Base-by-base conservation (phyloP, 495 filamentous ascomycete genomes). In the Daldinia decipiens region DNA sequence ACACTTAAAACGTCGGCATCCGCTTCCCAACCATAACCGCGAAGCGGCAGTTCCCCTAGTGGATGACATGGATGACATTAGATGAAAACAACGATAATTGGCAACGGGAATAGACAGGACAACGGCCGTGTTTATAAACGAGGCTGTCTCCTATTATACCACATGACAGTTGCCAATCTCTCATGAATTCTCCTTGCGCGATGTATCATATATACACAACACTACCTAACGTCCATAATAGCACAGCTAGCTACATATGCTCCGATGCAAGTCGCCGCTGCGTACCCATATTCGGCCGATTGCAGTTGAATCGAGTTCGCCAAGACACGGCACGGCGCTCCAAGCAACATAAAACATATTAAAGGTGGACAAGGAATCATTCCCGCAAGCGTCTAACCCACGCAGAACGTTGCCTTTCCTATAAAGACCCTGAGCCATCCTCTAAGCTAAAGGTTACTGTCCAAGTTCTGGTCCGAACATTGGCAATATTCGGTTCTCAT, bases 281-380 rank as follows among this genome's bases (percentile, higher is more conserved):
- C 51, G 70, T 65, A 59, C 63, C 70, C 61, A 68, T 72, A 53
- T 65, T 59, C 70, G 70, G 70, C 65, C 70, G 70, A 61, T 68
- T 72, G 70, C 65, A 65, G 70, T 65, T 47, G 70, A 58, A 61
- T 65, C 59, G 57, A 57, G 38, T 53, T 51, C 58, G 70, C 70
- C 70, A 72, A 72, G 70, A 59, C 55, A 57, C 70, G 65, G 61
- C 39, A 61, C 61, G 60, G 65, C 70, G 60, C 38, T 65, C 51
- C 51, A 55, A 57, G 51, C 57, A 47, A 65, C 34, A 50, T 51
- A 60, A 47, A 59, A 60, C 38, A 47, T 47, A 26, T 26, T 26
- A 45, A 59, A n/a, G 43, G 43, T 58, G 19, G 31, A 9, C 43
- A 52, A 64, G 59, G 61, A 72, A 54, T 57, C 65, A 53, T 65